These are phyloP conservation scores for Mortierella sp. DNA, from an alignment of 371 early-diverging fungal genomes.

Conservation along the genomic window DNA sequence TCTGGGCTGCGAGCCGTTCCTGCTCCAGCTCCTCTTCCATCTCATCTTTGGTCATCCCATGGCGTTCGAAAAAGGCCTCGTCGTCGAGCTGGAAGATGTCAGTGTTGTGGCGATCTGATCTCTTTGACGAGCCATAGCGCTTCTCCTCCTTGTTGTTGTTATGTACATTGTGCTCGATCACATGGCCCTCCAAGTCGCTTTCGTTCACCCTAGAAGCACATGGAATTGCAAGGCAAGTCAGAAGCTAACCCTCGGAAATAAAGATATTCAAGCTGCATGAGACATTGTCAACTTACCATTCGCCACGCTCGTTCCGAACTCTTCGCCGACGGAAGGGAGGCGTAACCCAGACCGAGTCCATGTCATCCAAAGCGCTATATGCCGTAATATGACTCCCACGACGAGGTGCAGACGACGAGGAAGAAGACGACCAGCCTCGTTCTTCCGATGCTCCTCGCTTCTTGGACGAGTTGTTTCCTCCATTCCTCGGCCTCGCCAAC, in stretches of 20 bases:
- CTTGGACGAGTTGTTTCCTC: slow-evolving; percentile 44
- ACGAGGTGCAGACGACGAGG: slow-evolving; percentile 39
- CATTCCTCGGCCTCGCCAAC: slow-evolving; percentile 47
- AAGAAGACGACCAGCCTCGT: slow-evolving; percentile 50
- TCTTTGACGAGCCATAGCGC: not conserved
- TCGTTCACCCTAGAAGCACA: slow-evolving; percentile 72
- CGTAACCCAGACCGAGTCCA: slow-evolving; percentile 32
- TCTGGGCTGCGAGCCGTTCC: slow-evolving; percentile 60
- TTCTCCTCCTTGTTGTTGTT: slow-evolving; percentile 16
- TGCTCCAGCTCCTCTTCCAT: slow-evolving; percentile 62
- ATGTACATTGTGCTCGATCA: slow-evolving; percentile 70
- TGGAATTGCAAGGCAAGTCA: too few species aligned
- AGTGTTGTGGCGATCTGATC: slow-evolving; percentile 9
- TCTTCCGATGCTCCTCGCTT: slow-evolving; percentile 40
- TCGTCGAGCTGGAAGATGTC: slow-evolving; percentile 33
- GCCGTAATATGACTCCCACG: not conserved
- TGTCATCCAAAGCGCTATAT: slow-evolving; percentile 14
- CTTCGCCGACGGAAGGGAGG: slow-evolving; percentile 66
- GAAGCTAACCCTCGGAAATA: too few species aligned
- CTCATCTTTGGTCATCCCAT: slow-evolving; percentile 50
- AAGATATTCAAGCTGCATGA: too few species aligned
- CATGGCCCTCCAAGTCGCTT: slow-evolving; percentile 72
- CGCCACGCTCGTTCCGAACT: slow-evolving; percentile 74
- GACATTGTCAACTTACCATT: slow-evolving; percentile 77
- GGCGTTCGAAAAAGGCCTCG: slow-evolving; percentile 26